Percentiles rank a stretch among this genome's conserved stretches.
phyloP scores from a whole-genome alignment of 345 rosid genomes.

The Mallotus nudiflorus region DNA sequence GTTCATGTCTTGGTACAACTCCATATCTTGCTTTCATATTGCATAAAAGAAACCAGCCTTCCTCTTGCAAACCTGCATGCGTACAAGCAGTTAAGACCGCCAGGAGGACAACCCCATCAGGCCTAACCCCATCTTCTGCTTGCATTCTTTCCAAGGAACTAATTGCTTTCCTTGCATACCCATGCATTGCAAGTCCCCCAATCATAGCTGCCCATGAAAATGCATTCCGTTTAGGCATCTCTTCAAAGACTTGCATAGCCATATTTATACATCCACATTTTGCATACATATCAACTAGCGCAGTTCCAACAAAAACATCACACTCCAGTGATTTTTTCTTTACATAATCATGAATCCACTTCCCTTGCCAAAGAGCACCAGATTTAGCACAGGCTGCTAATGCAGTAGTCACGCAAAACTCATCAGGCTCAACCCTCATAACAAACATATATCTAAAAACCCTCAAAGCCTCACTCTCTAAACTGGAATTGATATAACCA shows the following conservation, averaged over 20 bases:
- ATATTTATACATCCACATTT: constrained; percentile 54
- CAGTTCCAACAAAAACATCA: constrained; percentile 53
- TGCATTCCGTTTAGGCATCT: constrained; percentile 45
- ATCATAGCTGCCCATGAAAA: constrained; percentile 60
- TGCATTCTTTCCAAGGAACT: constrained; percentile 47
- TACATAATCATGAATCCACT: constrained; percentile 53
- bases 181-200: constrained; percentile 48
- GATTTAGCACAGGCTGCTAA: constrained; percentile 56
- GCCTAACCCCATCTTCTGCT: constrained; percentile 35
- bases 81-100: constrained; percentile 52
- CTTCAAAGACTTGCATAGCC: constrained; percentile 47
- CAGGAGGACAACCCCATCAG: constrained; percentile 55
- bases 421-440: constrained; percentile 46
- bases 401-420: constrained; percentile 47
- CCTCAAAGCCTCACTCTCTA: constrained; percentile 38
- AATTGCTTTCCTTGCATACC: constrained; percentile 46
- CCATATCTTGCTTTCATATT: constrained; percentile 44
- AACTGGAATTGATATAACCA: constrained; percentile 41
- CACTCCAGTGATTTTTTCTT: constrained; percentile 32
- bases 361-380: constrained; percentile 53
- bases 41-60: constrained; percentile 40
- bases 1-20: constrained; percentile 53
- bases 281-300: constrained; percentile 62
- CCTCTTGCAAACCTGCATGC: constrained; percentile 52
- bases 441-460: constrained; percentile 48